Percentiles rank a stretch among this genome's conserved stretches.
These are phyloP conservation scores for Suhomyces faveliae DNA, from an alignment of 805 yeast genomes.

Conservation along the genomic window DNA sequence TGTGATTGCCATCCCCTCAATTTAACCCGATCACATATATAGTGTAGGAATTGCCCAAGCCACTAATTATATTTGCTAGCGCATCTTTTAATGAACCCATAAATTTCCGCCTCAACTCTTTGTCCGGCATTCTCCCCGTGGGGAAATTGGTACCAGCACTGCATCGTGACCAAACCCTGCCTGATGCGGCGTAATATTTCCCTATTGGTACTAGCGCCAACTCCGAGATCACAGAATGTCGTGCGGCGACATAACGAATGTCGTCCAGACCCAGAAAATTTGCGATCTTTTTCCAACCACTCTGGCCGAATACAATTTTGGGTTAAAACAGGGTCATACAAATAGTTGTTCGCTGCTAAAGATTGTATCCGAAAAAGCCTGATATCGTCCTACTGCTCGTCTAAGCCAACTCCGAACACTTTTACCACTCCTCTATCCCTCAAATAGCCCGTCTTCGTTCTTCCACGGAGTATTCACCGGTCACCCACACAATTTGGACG, in stretches of 20 bases:
- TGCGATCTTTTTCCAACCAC: constrained; percentile 1
- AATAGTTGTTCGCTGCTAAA: not conserved
- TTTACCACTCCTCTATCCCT: not conserved
- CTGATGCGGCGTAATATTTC: not conserved
- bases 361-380: not conserved
- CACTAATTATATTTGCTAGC: too few species aligned
- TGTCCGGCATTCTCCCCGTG: not conserved
- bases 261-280: constrained; percentile 5
- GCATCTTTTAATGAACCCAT: too few species aligned
- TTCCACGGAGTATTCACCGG: not conserved
- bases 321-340: not conserved
- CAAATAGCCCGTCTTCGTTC: not conserved
- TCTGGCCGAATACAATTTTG: not conserved
- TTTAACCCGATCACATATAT: not conserved
- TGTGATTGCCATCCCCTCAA: not conserved
- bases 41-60: too few species aligned
- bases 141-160: not conserved
- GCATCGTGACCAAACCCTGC: too few species aligned
- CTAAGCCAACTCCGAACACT: not conserved
- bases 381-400: not conserved
- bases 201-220: not conserved
- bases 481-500: not conserved
- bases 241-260: not conserved
- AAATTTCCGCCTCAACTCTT: too few species aligned
- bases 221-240: constrained; percentile 1